phyloP scores from a whole-genome alignment of 371 early-diverging fungal genomes.

The Mortierella sp. region DNA sequence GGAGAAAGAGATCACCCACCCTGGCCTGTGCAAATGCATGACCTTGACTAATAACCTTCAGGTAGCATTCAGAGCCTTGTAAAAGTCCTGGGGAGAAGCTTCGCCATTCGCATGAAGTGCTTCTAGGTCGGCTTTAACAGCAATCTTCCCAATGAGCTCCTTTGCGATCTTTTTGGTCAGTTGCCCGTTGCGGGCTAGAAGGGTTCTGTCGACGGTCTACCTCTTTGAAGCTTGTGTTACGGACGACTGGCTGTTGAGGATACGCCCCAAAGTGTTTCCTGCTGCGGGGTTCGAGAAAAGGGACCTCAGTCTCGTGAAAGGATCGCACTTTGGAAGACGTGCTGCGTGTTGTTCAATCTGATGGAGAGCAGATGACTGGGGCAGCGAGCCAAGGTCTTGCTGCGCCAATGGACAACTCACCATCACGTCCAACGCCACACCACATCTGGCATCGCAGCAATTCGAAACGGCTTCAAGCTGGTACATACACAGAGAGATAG shows the following conservation, averaged over 20 bases:
- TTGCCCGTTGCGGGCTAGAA: background rate
- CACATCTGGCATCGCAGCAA: background rate
- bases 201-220: no score
- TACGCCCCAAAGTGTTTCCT: background rate
- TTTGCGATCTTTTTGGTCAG: background rate
- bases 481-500: background rate
- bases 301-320: background rate
- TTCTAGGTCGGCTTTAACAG: background rate
- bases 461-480: background rate
- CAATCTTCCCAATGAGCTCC: no score
- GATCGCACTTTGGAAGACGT: background rate
- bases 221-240: no score
- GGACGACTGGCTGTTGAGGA: background rate
- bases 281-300: background rate
- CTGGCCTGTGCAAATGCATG: background rate
- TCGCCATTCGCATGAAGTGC: background rate
- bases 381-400: background rate
- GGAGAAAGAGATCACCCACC: background rate
- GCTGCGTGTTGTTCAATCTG: background rate
- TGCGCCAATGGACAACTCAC: background rate
- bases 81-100: background rate
- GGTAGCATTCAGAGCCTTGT: background rate
- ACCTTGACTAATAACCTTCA: background rate
- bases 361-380: background rate
- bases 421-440: background rate